These are phyloP conservation scores for Candida incommunis DNA, from an alignment of 805 yeast species.

Conservation along the genomic window DNA sequence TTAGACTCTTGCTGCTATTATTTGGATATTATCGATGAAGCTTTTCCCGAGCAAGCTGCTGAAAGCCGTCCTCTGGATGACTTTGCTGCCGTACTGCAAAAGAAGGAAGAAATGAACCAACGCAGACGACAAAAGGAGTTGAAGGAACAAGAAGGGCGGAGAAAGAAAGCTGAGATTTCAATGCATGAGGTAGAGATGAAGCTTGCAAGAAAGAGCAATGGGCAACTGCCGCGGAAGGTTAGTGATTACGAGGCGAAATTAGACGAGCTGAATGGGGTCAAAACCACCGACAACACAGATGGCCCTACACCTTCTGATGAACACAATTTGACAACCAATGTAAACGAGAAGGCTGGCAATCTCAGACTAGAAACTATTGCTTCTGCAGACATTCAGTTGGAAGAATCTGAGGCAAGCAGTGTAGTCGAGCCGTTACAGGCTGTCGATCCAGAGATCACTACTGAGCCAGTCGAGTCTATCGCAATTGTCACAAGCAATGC, in stretches of 20 bases:
- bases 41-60: not conserved
- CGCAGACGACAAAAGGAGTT: not conserved
- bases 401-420: not conserved
- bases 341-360: too few relatives aligned
- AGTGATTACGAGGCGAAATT: not conserved
- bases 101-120: not conserved
- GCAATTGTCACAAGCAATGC: too few relatives aligned
- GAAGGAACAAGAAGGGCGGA: not conserved
- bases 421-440: not conserved
- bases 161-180: not conserved
- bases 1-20: not conserved
- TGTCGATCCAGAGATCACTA: not conserved
- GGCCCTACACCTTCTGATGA: not conserved
- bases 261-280: not conserved
- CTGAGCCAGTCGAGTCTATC: too few relatives aligned
- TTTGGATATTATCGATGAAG: not conserved
- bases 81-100: not conserved
- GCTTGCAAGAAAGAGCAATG: not conserved
- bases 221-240: not conserved
- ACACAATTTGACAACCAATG: too few relatives aligned
- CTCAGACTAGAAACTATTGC: not conserved
- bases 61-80: not conserved
- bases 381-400: not conserved
- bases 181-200: not conserved
- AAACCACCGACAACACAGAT: not conserved